phyloP scores from a whole-genome alignment of 495 filamentous ascomycete species.

The Podospora tetraspora region DNA sequence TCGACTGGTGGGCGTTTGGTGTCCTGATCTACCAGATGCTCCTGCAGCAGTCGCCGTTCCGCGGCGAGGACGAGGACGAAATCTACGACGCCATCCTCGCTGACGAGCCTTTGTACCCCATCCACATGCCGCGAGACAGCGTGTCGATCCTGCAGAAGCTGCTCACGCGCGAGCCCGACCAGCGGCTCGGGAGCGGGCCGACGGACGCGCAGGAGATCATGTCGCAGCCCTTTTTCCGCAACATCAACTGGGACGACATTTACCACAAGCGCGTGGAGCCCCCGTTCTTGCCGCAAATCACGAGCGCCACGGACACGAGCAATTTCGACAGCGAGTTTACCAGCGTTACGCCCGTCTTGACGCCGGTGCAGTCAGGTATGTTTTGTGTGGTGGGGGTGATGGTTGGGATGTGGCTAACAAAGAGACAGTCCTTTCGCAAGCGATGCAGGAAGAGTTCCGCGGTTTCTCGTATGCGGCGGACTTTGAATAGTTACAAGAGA shows the following conservation, averaged over 20 bases:
- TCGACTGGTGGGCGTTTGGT: slow-evolving; percentile 99
- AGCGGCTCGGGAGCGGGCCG: slow-evolving; percentile 85
- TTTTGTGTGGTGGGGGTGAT: neutral
- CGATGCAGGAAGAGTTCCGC: slow-evolving; percentile 99
- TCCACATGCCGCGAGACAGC: slow-evolving; percentile 97
- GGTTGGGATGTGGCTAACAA: neutral
- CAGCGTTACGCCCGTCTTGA: slow-evolving; percentile 94
- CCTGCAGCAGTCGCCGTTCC: slow-evolving; percentile 96
- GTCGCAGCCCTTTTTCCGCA: slow-evolving; percentile 97
- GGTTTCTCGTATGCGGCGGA: slow-evolving; percentile 83
- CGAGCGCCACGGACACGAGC: slow-evolving; percentile 89
- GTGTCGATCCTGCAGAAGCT: slow-evolving; percentile 98
- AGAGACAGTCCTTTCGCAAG: slow-evolving; percentile 79
- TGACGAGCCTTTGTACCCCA: slow-evolving; percentile 95
- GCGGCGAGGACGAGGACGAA: slow-evolving; percentile 98
- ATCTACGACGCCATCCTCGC: slow-evolving; percentile 99
- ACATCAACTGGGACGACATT: slow-evolving; percentile 97
- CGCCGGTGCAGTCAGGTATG: slow-evolving; percentile 95
- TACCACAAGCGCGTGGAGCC: slow-evolving; percentile 88
- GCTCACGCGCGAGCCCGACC: slow-evolving; percentile 88
- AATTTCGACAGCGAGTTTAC: slow-evolving; percentile 99
- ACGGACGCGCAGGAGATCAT: slow-evolving; percentile 99
- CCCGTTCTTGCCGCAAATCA: slow-evolving; percentile 85
- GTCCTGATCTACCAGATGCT: slow-evolving; percentile 99
- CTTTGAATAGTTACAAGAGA: slow-evolving; percentile 36